phyloP scores from a whole-genome alignment of 768 basidiomycete genomes.

The Boletus fagicola region DNA sequence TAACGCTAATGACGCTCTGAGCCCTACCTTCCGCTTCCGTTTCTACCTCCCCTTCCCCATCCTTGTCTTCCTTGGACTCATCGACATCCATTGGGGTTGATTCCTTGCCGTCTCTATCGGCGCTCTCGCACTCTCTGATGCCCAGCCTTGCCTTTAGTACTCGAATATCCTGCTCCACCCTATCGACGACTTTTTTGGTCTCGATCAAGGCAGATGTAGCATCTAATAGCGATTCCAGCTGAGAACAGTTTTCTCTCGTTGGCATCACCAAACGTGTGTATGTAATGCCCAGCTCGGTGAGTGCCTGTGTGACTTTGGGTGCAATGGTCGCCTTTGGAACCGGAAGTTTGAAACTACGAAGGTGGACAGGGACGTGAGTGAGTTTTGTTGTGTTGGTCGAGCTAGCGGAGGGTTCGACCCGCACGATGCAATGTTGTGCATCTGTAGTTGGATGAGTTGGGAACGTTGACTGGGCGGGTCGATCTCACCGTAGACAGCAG shows the following conservation, averaged over 20 bases:
- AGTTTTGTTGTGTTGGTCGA: constrained; percentile 54
- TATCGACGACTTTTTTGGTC: constrained; percentile 83
- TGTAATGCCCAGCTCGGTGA: constrained; percentile 74
- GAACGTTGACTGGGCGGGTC: not conserved
- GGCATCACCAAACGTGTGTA: constrained; percentile 89
- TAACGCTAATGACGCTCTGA: constrained; percentile 61
- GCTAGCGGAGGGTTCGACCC: constrained; percentile 54
- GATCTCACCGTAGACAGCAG: constrained; percentile 54
- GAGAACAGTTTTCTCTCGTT: constrained; percentile 74
- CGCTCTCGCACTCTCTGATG: constrained; percentile 46
- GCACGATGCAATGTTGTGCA: constrained; percentile 68
- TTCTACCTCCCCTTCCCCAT: constrained; percentile 32
- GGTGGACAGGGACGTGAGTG: constrained; percentile 73
- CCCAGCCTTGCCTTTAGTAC: constrained; percentile 63
- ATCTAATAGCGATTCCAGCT: constrained; percentile 71
- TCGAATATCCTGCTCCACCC: constrained; percentile 81
- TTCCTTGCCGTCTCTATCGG: constrained; percentile 37
- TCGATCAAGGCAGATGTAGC: constrained; percentile 77
- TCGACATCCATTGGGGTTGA: constrained; percentile 53
- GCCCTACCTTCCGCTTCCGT: constrained; percentile 57
- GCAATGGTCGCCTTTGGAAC: constrained; percentile 70
- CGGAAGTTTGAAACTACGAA: constrained; percentile 87
- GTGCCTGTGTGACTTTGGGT: constrained; percentile 72
- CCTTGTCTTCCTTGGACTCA: constrained; percentile 35
- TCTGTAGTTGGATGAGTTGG: constrained; percentile 43